Evolutionary conservation across 305 asterid genomes (phyloP).

Genomic region (Nicotiana rustica): DNA sequence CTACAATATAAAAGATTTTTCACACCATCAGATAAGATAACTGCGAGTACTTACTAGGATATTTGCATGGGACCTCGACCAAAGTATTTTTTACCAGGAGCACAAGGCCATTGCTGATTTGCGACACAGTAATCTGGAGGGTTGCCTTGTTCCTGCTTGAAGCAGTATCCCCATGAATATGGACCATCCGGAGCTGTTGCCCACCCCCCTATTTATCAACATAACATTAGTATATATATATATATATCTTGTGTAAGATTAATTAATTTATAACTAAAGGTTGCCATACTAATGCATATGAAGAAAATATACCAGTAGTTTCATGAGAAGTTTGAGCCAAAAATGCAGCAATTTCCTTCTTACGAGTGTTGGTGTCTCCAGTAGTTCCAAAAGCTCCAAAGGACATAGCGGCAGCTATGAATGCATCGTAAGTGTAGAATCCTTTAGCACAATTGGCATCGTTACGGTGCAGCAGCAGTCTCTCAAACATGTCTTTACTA

Average conservation of each 20-base stretch:
- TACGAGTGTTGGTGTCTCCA: constrained; percentile 32
- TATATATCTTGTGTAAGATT: not conserved
- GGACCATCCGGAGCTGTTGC: constrained; percentile 37
- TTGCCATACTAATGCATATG: not conserved
- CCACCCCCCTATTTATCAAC: constrained; percentile 38
- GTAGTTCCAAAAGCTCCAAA: constrained; percentile 33
- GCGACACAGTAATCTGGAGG: constrained; percentile 28
- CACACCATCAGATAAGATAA: too few species aligned
- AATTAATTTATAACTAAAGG: too few species aligned
- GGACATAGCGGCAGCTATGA: constrained; percentile 38
- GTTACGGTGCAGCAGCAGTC: constrained; percentile 33
- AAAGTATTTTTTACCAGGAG: constrained; percentile 35
- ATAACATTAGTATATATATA: not conserved
- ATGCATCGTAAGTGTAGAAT: constrained; percentile 42
- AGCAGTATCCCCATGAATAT: constrained; percentile 44
- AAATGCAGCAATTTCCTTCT: constrained; percentile 43
- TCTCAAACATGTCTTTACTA: constrained; percentile 27
- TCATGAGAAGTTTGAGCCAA: constrained; percentile 46
- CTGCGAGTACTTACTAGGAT: constrained; percentile 34
- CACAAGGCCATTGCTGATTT: constrained; percentile 37
- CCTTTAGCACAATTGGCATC: constrained; percentile 27
- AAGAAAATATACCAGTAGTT: constrained; percentile 32
- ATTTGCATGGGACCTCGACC: constrained; percentile 45
- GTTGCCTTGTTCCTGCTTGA: not conserved
- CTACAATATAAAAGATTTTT: too few species aligned